A percentile compares a stretch with the other conserved stretches of the same genome.
phyloP scores from a whole-genome alignment of 331 rosid genomes.

The Prunus yedoensis region DNA sequence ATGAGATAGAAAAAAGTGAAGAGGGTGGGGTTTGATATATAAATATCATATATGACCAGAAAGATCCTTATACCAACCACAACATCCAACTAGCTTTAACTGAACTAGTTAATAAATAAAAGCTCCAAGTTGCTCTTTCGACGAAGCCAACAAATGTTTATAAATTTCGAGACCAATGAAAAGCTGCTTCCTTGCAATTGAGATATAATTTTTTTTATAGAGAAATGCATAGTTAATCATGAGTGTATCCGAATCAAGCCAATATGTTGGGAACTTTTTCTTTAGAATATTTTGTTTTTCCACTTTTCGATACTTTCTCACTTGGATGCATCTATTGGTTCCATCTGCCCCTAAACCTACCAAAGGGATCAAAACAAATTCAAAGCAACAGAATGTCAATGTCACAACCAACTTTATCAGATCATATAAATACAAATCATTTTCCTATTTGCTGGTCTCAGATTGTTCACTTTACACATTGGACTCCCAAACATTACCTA shows the following conservation, averaged over 20 bases:
- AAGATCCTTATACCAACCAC: not conserved
- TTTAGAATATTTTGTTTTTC: slow-evolving; percentile 36
- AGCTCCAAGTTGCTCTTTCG: not conserved
- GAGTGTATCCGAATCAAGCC: slow-evolving; percentile 9
- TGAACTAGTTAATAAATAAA: not conserved
- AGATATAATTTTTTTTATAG: not conserved
- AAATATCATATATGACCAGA: not conserved
- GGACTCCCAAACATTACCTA: slow-evolving; percentile 20
- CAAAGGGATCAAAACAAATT: slow-evolving; percentile 39
- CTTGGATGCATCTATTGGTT: slow-evolving; percentile 45
- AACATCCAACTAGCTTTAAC: not conserved
- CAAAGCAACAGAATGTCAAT: slow-evolving; percentile 39
- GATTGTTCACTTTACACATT: slow-evolving; percentile 17
- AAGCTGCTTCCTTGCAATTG: not conserved
- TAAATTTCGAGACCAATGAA: not conserved
- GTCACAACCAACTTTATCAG: slow-evolving; percentile 34
- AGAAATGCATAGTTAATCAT: slow-evolving; percentile 1
- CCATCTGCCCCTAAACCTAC: slow-evolving; percentile 37
- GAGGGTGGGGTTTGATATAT: not conserved
- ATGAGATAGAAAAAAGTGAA: not conserved
- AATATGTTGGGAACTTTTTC: slow-evolving; percentile 29
- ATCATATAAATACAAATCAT: not conserved
- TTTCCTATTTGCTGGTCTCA: slow-evolving; percentile 12
- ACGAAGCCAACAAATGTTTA: not conserved
- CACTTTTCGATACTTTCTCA: slow-evolving; percentile 29